Evolutionary conservation across 2,329 filamentous ascomycete species (phyloP), one percentile per base, ranked within the genome.

Genomic region (Onygena corvina): DNA sequence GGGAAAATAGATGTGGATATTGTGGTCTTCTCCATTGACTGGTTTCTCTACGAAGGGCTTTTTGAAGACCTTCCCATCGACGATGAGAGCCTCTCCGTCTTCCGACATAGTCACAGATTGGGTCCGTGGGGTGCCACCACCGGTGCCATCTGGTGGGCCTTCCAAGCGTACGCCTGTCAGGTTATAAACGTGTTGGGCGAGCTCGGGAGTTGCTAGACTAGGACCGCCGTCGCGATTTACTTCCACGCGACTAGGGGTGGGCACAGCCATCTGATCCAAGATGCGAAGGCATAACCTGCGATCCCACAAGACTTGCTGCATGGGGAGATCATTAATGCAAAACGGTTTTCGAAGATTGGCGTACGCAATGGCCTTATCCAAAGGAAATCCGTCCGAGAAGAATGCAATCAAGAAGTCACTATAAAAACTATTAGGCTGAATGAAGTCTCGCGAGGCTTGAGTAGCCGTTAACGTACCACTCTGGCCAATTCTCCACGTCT

Each of bases 11-110:
- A 98, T 95, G 67, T 94, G 84, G 59, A 98, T 94, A 64, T 98
- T 98, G 70, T 98, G 92, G 61, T 98, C 90, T 67, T 98, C 92
- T 29, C 92, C 92, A 61, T 86, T 95, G n/a, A 88, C 89, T 0
- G 92, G 92, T 65, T 98, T 98, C 64, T 98, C 92, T 31, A 98
- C 92, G 61, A 98, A 98, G 0, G 92, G 92, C 63, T 98, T 98
- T 58, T 77, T 83, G 40, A 98, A 75, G 3, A 81, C 66, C 34
- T 77, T 74, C 8, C 90, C 92, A 62, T 98, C 90, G 7, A 98
- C 90, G 35, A 83, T 80, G 49, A 98, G 74, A 3, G 84, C 83
- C 62, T 98, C 89, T 23, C 86, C 86, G 57, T 94, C 83, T 54
- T 96, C 89, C n/a, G 92, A 75, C 55, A 98, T 73, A 60, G 92